Percentiles rank a stretch among this genome's conserved stretches.
phyloP scores from a whole-genome alignment of 495 filamentous ascomycete genomes.

The Mytilinidion resinicola region DNA sequence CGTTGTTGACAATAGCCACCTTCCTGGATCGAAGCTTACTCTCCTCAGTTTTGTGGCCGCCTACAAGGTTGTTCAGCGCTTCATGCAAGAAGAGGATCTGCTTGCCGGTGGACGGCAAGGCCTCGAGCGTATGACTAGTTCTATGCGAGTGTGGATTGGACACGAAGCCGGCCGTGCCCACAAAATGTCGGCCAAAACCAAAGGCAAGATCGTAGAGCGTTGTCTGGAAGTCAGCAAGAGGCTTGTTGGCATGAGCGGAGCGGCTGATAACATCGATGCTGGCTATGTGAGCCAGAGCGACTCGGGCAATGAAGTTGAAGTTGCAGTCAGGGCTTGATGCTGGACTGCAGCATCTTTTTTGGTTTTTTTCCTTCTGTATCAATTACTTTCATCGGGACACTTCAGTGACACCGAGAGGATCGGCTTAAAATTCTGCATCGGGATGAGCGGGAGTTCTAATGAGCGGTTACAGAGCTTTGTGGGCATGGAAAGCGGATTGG shows the following conservation, averaged over 20 bases:
- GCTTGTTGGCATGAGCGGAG: constrained; percentile 19
- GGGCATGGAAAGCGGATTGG: too few relatives aligned
- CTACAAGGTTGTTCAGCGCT: constrained; percentile 60
- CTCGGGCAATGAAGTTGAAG: not conserved
- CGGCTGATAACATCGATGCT: constrained; percentile 21
- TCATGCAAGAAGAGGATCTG: constrained; percentile 5
- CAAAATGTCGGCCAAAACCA: constrained; percentile 23
- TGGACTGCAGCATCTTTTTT: not conserved
- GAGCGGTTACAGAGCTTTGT: too few relatives aligned
- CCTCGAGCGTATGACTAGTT: constrained; percentile 31
- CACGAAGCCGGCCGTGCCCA: constrained; percentile 25
- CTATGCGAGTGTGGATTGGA: constrained; percentile 35
- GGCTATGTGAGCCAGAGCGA: constrained; percentile 30
- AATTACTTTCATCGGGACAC: too few relatives aligned
- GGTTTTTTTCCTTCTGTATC: not conserved
- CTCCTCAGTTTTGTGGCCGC: constrained; percentile 73
- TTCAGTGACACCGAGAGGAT: too few relatives aligned
- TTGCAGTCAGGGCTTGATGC: too few relatives aligned
- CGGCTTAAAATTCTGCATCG: too few relatives aligned
- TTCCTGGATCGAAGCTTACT: constrained; percentile 43
- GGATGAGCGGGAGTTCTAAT: too few relatives aligned
- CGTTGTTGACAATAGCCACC: constrained; percentile 25
- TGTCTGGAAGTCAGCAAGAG: constrained; percentile 23
- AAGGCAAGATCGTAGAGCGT: constrained; percentile 8
- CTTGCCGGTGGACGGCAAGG: constrained; percentile 15